These are phyloP conservation scores for Lanzia echinophila DNA, from an alignment of 2,329 filamentous ascomycete genomes.

Conservation along the genomic window DNA sequence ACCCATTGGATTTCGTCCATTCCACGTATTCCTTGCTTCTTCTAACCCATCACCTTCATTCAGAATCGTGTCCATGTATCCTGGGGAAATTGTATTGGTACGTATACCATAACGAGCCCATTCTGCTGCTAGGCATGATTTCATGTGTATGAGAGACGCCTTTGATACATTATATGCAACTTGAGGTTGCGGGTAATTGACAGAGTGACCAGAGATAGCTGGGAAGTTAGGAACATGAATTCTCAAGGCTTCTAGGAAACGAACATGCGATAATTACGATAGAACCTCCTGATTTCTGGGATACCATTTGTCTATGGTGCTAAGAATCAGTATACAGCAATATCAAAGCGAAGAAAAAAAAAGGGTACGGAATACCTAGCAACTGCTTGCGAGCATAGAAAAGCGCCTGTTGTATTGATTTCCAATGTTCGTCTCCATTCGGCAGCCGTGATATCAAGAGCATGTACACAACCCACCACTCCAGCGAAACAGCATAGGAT, in stretches of 20 bases:
- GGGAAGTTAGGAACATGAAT: constrained; percentile 35
- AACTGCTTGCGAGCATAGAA: constrained; percentile 61
- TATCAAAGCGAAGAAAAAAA: not conserved
- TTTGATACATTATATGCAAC: constrained; percentile 67
- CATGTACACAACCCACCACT: constrained; percentile 55
- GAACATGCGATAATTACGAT: constrained; percentile 57
- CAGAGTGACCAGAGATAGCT: constrained; percentile 60
- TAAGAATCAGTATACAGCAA: not conserved
- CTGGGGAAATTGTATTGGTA: constrained; percentile 64
- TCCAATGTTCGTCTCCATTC: constrained; percentile 61
- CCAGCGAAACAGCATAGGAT: constrained; percentile 56
- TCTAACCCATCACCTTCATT: constrained; percentile 58
- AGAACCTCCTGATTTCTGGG: constrained; percentile 41
- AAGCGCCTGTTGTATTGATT: constrained; percentile 65
- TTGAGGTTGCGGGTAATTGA: constrained; percentile 53
- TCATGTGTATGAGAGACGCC: constrained; percentile 56
- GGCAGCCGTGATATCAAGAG: constrained; percentile 49
- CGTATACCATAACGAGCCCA: constrained; percentile 66
- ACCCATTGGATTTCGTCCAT: constrained; percentile 51
- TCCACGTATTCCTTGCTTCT: constrained; percentile 49
- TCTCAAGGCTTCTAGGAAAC: not conserved
- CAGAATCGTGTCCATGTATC: constrained; percentile 59
- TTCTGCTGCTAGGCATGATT: constrained; percentile 61
- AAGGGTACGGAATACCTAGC: constrained; percentile 41
- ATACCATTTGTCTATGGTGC: constrained; percentile 4